Evolutionary conservation across 2,329 filamentous ascomycete species (phyloP), one percentile per base, ranked within the genome.

Genomic region (Chrysosphaeria jannelii): DNA sequence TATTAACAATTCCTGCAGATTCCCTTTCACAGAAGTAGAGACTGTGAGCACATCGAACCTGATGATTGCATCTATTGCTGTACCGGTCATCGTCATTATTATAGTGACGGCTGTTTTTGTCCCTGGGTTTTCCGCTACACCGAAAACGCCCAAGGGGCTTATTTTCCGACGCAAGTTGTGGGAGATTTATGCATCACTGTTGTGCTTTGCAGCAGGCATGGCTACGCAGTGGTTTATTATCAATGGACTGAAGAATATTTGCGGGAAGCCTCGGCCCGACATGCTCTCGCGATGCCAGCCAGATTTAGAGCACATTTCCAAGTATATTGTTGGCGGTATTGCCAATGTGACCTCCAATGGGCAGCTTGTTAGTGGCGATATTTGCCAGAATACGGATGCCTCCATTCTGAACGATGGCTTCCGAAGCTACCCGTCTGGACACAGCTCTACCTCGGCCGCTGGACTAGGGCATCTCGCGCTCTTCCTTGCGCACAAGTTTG

Each of bases 121-220:
- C 1, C 76, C 76, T 1, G 74, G 71, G 4, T 54, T 59, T 5
- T 66, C 64, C 2, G 63, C 68, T 1, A 55, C 59, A 10, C 50
- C 50, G 20, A 52, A 55, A 11, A 65, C 67, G 0, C 62, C 71
- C 2, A 54, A 53, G 31, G 42, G 53, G 4, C 44, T 74, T 25
- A 51, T 79, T 21, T 78, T 74, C 65, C 61, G 59, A 38, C 58
- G 74, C 32, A 90, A 85, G 45, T 41, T 90, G 2, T 91, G 81
- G 78, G 79, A 91, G 42, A 64, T 74, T 40, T 76, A 91, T 39
- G 64, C 63, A 3, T 78, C 74, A 28, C 75, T 69, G 62, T 61
- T 90, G 35, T 79, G 79, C 0, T 53, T 90, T 3, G 72, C 53
- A 1, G 50, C 90, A 10, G 62, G 71, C 3, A 48, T 76, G 7